These are phyloP conservation scores for Globisporangium lucens DNA, from an alignment of 352 stramenopile genomes.

Conservation along the genomic window DNA sequence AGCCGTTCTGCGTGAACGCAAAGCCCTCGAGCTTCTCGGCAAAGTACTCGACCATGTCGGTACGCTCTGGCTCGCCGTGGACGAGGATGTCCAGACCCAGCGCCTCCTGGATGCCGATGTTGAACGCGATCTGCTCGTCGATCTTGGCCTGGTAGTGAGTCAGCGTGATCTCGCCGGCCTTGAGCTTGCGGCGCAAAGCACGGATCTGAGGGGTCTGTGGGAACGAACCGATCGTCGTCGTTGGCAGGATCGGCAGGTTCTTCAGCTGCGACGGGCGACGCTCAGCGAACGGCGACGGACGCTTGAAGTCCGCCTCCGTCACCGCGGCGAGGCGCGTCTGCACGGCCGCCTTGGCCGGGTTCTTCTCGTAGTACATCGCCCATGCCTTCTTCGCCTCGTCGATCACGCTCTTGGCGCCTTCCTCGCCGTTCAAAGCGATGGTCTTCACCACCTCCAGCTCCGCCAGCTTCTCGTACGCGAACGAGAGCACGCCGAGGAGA, in stretches of 20 bases:
- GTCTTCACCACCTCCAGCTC: conserved; percentile 86
- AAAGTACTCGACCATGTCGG: conserved; percentile 96
- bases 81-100: conserved; percentile 92
- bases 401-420: conserved; percentile 44
- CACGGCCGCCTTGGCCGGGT: conserved; percentile 67
- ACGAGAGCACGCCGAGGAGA: conserved; percentile 77
- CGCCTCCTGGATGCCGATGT: conserved; percentile 90
- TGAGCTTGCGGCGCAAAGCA: conserved; percentile 72
- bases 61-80: conserved; percentile 92
- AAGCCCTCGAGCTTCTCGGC: conserved; percentile 92
- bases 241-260: conserved; percentile 79
- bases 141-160: conserved; percentile 84
- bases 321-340: conserved; percentile 58
- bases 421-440: conserved; percentile 57
- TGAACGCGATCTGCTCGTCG: conserved; percentile 90
- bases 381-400: conserved; percentile 62
- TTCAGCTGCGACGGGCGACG: conserved; percentile 72
- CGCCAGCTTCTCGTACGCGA: conserved; percentile 88
- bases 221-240: conserved; percentile 94
- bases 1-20: conserved; percentile 90
- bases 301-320: conserved; percentile 73
- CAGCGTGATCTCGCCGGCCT: conserved; percentile 72
- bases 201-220: conserved; percentile 91
- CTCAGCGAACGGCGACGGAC: conserved; percentile 75
- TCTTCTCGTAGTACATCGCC: conserved; percentile 80